phyloP scores from a whole-genome alignment of 2,329 filamentous ascomycete genomes.

The Esteya vermicola region DNA sequence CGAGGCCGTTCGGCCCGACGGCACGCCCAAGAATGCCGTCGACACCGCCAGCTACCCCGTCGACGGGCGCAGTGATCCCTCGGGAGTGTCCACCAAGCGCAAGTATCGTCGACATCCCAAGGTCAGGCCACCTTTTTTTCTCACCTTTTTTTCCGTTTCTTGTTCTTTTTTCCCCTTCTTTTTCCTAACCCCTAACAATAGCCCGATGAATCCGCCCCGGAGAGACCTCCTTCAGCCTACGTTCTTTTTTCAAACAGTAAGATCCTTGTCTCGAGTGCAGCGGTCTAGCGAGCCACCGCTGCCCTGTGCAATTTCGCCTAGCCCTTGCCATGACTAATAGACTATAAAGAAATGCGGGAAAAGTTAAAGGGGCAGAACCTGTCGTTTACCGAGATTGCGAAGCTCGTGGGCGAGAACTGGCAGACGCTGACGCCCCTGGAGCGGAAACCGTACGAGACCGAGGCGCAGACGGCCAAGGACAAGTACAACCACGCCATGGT shows the following conservation, averaged over 20 bases:
- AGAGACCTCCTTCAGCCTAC: slow-evolving; percentile 69
- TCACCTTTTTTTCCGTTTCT: no score
- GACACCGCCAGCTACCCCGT: slow-evolving; percentile 12
- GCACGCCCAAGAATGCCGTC: slow-evolving; percentile 10
- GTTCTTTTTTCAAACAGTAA: slow-evolving; percentile 75
- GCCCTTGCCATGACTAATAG: no score
- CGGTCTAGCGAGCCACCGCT: background rate
- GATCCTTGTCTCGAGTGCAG: slow-evolving; percentile 16
- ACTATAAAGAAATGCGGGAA: slow-evolving; percentile 70
- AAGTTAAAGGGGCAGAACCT: slow-evolving; percentile 62
- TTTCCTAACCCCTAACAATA: slow-evolving; percentile 19
- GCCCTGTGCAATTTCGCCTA: no score
- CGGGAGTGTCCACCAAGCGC: slow-evolving; percentile 40
- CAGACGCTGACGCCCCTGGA: slow-evolving; percentile 52
- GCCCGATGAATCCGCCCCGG: slow-evolving; percentile 67
- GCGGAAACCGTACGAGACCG: slow-evolving; percentile 58
- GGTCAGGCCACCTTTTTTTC: no score
- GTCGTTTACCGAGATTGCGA: slow-evolving; percentile 73
- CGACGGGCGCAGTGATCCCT: slow-evolving; percentile 29
- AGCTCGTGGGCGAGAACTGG: slow-evolving; percentile 71
- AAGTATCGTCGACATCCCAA: slow-evolving; percentile 71
- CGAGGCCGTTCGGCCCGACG: slow-evolving; percentile 37
- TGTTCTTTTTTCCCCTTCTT: no score
- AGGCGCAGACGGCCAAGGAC: slow-evolving; percentile 61
- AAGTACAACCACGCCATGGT: slow-evolving; percentile 58